These are phyloP conservation scores for Oxyria digyna DNA, from an alignment of 148 eudicot species.

Conservation along the genomic window DNA sequence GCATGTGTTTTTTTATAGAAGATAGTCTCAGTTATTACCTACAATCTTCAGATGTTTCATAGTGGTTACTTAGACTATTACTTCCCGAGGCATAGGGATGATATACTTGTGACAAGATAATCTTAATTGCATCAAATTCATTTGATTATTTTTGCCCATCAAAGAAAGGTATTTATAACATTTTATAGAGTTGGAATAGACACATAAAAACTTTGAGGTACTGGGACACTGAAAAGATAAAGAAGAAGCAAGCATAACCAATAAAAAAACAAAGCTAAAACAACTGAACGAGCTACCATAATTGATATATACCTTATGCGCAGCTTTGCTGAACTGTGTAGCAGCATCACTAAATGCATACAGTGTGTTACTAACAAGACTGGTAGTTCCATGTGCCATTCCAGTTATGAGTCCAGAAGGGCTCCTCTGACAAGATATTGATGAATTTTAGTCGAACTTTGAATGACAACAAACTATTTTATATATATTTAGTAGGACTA, in stretches of 20 bases:
- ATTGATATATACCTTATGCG: slow-evolving; percentile 66
- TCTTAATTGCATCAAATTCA: background rate
- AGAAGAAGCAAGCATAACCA: background rate
- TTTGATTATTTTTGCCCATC: background rate
- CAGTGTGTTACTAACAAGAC: slow-evolving; percentile 80
- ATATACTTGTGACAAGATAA: background rate
- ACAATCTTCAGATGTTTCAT: too few species aligned
- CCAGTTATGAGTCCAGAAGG: slow-evolving; percentile 83
- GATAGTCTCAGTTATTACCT: background rate
- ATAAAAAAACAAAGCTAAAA: background rate
- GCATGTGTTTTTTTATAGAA: background rate
- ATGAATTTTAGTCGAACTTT: slow-evolving; percentile 4
- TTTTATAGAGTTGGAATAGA: background rate
- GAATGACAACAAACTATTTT: background rate
- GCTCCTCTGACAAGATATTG: slow-evolving; percentile 51
- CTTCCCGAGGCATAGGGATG: background rate
- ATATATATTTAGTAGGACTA: background rate
- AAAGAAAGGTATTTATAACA: background rate
- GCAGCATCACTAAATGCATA: slow-evolving; percentile 96
- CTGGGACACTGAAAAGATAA: background rate
- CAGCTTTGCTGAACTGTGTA: slow-evolving; percentile 91
- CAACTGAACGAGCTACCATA: background rate
- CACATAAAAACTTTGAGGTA: background rate
- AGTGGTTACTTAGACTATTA: background rate
- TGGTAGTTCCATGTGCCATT: slow-evolving; percentile 87